Evolutionary conservation across 2,329 filamentous ascomycete species (phyloP), one percentile per base, ranked within the genome.

Genomic region (Aschersonia sp.): DNA sequence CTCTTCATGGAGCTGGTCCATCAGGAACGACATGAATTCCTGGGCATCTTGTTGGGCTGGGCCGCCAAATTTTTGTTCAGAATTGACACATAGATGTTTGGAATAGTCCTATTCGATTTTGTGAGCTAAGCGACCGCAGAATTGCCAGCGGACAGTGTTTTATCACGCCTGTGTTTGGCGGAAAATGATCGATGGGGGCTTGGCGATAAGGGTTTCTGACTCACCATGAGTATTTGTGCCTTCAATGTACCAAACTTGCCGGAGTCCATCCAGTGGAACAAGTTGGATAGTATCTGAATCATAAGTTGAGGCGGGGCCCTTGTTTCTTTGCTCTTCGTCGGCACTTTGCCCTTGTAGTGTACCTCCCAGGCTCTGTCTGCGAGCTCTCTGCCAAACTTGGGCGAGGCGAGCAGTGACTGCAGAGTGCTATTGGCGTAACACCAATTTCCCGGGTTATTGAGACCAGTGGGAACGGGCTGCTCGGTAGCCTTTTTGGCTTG

Each of bases 341-440:
- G 64, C 62, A 85, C 70, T 38, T 44, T 38, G 28, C 45, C 45
- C 74, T 80, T 78, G 72, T 88, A 70, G 71, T 77, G 58, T 68
- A 72, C 58, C 71, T 78, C 55, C 84, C 77, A 73, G 65, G 75
- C 57, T 60, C 62, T 63, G 60, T 76, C 65, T 65, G 86, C 58
- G 59, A 84, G 59, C 69, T 83, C 69, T 66, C 80, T 61, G 65
- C 77, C 69, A 74, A 95, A 74, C 66, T 78, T 65, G 59, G 77
- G 59, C 1, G 89, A 91, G 2, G 82, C 83, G 50, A 85, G 84
- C 20, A 96, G 68, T 51, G 84, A 85, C 63, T 97, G 91, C 30
- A 97, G 71, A 0, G 83, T 82, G n/a, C 87, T 83, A 63, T 95
- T 96, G 72, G 92, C 89, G 60, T 95, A 96, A 61, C 91, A 96